Percentiles rank a stretch among this genome's conserved stretches.
phyloP scores from a whole-genome alignment of 2,329 filamentous ascomycete genomes.

The Atkinsonella hypoxylon region DNA sequence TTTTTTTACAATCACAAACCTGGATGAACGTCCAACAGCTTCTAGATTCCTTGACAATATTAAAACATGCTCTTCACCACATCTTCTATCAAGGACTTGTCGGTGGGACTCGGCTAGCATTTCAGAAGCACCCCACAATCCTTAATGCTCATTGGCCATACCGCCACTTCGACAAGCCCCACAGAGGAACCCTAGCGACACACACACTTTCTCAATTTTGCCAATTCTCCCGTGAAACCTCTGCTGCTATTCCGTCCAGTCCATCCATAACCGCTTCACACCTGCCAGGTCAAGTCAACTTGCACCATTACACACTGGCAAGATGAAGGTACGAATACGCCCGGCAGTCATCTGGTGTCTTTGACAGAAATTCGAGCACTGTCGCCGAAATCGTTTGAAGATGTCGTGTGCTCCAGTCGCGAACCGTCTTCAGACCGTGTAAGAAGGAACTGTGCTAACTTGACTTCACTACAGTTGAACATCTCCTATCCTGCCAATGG shows the following conservation, averaged over 20 bases:
- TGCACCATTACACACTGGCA: conserved; percentile 34
- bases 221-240: conserved; percentile 20
- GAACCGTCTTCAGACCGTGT: background rate
- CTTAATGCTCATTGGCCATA: conserved; percentile 21
- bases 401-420: background rate
- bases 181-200: conserved; percentile 28
- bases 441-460: conserved; percentile 18
- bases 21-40: too few relatives aligned
- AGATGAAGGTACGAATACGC: conserved; percentile 31
- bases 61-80: too few relatives aligned
- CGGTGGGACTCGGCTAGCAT: background rate
- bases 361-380: background rate
- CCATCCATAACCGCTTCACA: conserved; percentile 23
- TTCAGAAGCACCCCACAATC: background rate
- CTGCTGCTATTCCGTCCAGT: background rate
- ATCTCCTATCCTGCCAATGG: conserved; percentile 92
- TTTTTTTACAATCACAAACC: too few relatives aligned
- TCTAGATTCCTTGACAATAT: too few relatives aligned
- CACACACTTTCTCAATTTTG: conserved; percentile 30
- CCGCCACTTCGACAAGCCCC: conserved; percentile 2
- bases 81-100: too few relatives aligned
- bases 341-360: background rate
- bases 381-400: background rate
- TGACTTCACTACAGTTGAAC: conserved; percentile 38
- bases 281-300: conserved; percentile 31